Evolutionary conservation across 441 rosid species (phyloP), one percentile per base, ranked within the genome.

Genomic region (Iberis amara): DNA sequence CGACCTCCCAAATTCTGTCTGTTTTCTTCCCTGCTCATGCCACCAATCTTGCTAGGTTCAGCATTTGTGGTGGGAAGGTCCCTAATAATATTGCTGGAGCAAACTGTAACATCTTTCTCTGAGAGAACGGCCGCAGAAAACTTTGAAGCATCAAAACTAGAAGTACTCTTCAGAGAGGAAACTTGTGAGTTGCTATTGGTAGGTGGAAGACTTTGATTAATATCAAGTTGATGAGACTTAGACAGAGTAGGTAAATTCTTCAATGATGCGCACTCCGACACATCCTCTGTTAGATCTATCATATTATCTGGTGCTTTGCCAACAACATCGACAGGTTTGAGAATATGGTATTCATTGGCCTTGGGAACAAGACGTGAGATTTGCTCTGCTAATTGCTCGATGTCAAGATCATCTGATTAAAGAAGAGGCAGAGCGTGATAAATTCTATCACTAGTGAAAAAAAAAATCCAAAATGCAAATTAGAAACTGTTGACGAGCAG

Each of bases 371-470:
- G 96, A 52, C 44, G 63, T 27, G 94, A 85, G 61, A 81, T 76
- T 71, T 80, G 75, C 59, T 83, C 83, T 52, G 60, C 64, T 71
- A 94, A 68, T 44, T 76, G 83, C 61, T 85, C 96, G 58, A 83
- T 56, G 63, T 65, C 65, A 59, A 80, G 46, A 55, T 57, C 54
- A 74, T 89, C 99, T 94, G 71, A 50, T 64, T 68, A 41, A 44
- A 62, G 57, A 57, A 69, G 71, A 47, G 39, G 30, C 13, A 73
- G 41, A 26, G 59, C 31, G 55, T 12, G 57, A 57, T 15, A 18
- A 49, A 43, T 11, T 11, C 36, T 15, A 38, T 51, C 15, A 56
- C 23, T 28, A 30, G 15, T n/a, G 26, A 26, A 48, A 36, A 40
- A 39, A 32, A 39, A 23, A 51, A 47, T 28, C 23, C 46, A 47